Evolutionary conservation across 345 rosid species (phyloP).

Genomic region (Linum lewisii): DNA sequence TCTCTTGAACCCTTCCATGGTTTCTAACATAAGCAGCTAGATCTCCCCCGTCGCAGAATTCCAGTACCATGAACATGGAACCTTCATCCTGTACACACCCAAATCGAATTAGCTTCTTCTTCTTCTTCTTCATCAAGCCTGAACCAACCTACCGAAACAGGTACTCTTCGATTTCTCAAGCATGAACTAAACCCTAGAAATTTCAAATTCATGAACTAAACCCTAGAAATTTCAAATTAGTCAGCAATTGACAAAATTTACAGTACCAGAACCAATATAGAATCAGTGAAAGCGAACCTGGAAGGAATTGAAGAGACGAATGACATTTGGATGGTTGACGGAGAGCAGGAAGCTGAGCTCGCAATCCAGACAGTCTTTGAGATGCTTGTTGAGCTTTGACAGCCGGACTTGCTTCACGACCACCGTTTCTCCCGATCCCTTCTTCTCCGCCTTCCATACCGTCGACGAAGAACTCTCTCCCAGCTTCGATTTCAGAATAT

Average conservation of each 20-base stretch:
- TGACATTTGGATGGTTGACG: constrained; percentile 48
- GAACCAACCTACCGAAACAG: constrained; percentile 2
- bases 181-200: not conserved
- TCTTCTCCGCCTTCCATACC: constrained; percentile 46
- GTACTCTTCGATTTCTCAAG: not conserved
- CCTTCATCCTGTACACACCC: constrained; percentile 28
- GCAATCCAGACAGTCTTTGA: constrained; percentile 35
- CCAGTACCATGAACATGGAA: constrained; percentile 38
- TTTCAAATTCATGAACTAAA: not conserved
- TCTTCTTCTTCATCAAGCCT: not conserved
- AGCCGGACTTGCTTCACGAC: constrained; percentile 53
- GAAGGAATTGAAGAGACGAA: constrained; percentile 35
- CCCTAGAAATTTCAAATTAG: not conserved
- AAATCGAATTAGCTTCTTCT: constrained; percentile 3
- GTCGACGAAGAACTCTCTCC: constrained; percentile 35
- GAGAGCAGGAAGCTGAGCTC: constrained; percentile 52
- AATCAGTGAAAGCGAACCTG: constrained; percentile 24
- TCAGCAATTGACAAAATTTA: too few species aligned
- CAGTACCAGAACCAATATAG: not conserved
- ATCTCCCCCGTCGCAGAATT: constrained; percentile 53
- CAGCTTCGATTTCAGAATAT: constrained; percentile 37
- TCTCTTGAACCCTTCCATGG: constrained; percentile 44
- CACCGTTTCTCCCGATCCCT: constrained; percentile 32
- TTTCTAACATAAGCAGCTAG: constrained; percentile 38
- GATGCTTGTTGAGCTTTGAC: constrained; percentile 39